These are phyloP conservation scores for Fusarium sp. DNA, from an alignment of 2,329 filamentous ascomycete genomes.

Conservation along the genomic window DNA sequence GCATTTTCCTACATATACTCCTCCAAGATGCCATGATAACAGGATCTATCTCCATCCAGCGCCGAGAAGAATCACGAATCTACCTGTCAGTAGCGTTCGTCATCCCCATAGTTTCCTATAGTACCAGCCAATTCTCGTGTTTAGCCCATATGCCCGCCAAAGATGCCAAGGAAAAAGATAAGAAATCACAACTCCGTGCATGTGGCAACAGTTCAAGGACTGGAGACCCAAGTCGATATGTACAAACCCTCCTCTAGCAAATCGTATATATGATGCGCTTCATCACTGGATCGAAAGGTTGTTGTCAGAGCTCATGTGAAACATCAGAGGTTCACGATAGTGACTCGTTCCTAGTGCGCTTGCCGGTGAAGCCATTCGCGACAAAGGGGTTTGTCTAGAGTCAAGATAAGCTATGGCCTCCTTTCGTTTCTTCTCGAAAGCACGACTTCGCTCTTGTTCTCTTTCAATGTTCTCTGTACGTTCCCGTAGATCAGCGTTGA, in stretches of 20 bases:
- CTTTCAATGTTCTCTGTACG: slow-evolving; percentile 53
- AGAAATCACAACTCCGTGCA: slow-evolving; percentile 13
- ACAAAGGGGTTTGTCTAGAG: slow-evolving; percentile 36
- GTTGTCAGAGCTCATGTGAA: slow-evolving; percentile 38
- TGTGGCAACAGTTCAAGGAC: background rate
- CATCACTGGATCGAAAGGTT: slow-evolving; percentile 13
- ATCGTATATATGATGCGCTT: background rate
- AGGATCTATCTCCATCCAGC: background rate
- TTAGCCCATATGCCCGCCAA: background rate
- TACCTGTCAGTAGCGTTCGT: background rate
- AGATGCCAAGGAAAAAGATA: slow-evolving; percentile 10
- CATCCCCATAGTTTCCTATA: background rate
- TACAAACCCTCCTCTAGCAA: background rate
- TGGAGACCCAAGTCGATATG: background rate
- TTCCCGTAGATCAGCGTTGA: slow-evolving; percentile 55
- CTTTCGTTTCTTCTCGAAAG: slow-evolving; percentile 59
- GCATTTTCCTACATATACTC: slow-evolving; percentile 1
- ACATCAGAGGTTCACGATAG: slow-evolving; percentile 23
- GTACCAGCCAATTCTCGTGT: background rate
- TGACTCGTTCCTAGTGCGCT: slow-evolving; percentile 37
- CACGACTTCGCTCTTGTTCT: slow-evolving; percentile 60
- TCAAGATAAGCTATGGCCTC: slow-evolving; percentile 56
- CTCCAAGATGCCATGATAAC: slow-evolving; percentile 5
- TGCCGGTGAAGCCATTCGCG: slow-evolving; percentile 46
- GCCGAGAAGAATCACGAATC: background rate